These are phyloP conservation scores for Sungouiella thailandica DNA, from an alignment of 805 yeast genomes.

Conservation along the genomic window DNA sequence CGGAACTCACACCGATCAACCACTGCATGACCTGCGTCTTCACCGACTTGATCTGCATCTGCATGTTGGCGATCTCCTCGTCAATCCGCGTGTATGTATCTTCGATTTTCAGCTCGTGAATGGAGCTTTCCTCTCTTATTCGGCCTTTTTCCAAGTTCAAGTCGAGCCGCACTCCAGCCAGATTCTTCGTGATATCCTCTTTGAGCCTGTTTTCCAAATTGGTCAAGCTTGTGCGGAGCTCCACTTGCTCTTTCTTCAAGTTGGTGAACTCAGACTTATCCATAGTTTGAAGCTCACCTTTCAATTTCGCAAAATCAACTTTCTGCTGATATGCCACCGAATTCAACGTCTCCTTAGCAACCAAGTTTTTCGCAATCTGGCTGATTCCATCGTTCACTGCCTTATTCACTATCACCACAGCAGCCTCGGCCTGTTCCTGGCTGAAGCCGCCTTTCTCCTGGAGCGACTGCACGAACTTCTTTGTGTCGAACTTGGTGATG, in stretches of 20 bases:
- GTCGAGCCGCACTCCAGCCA: constrained; percentile 87
- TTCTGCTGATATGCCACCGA: constrained; percentile 91
- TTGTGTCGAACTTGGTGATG: constrained; percentile 65
- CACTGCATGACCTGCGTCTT: constrained; percentile 97
- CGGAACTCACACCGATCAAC: constrained; percentile 97
- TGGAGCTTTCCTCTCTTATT: constrained; percentile 88
- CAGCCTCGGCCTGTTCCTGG: constrained; percentile 71
- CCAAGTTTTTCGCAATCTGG: constrained; percentile 69
- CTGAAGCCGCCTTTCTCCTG: constrained; percentile 65
- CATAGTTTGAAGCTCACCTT: constrained; percentile 84
- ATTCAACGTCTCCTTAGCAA: constrained; percentile 78
- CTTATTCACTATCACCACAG: constrained; percentile 64
- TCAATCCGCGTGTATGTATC: constrained; percentile 94
- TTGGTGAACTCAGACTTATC: constrained; percentile 82
- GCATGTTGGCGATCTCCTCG: constrained; percentile 91
- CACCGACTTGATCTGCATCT: constrained; percentile 90
- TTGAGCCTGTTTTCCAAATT: constrained; percentile 77
- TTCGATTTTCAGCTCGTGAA: constrained; percentile 87
- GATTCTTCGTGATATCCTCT: constrained; percentile 87
- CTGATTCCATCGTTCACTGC: constrained; percentile 79
- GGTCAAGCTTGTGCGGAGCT: constrained; percentile 77
- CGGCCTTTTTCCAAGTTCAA: constrained; percentile 92
- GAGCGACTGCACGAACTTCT: constrained; percentile 61
- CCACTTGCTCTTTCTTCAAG: constrained; percentile 81
- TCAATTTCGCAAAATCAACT: constrained; percentile 91